Evolutionary conservation across 1,284 basidiomycete genomes (phyloP).

Genomic region (Cystobasidium pallidum): DNA sequence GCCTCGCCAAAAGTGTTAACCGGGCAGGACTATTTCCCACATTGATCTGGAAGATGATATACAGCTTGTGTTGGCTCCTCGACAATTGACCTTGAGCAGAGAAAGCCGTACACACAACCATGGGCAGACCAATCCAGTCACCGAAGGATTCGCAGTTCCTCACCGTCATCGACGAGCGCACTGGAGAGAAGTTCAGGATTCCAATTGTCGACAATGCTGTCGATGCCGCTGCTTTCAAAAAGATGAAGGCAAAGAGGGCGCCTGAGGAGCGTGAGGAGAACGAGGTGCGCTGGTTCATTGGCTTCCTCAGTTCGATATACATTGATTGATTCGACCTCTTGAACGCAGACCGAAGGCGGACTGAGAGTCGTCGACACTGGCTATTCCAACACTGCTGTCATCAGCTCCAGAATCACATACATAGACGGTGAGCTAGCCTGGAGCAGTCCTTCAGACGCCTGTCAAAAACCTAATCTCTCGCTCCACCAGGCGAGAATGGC

Average conservation of each 20-base stretch:
- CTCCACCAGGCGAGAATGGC: constrained; percentile 43
- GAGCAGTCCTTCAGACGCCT: too few relatives aligned
- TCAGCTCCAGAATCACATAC: constrained; percentile 75
- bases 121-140: constrained; percentile 27
- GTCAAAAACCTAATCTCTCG: constrained; percentile 66
- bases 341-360: constrained; percentile 66
- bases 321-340: not conserved
- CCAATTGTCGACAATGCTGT: constrained; percentile 57
- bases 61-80: too few relatives aligned
- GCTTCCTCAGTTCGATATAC: not conserved
- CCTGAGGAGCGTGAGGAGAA: constrained; percentile 74
- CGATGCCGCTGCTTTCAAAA: constrained; percentile 75
- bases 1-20: constrained; percentile 1
- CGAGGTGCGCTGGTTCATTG: constrained; percentile 59
- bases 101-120: too few relatives aligned
- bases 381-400: constrained; percentile 77
- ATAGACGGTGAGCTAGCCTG: constrained; percentile 68
- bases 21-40: not conserved
- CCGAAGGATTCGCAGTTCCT: constrained; percentile 59
- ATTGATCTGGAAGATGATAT: too few relatives aligned
- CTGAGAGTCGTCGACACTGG: constrained; percentile 69
- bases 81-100: too few relatives aligned
- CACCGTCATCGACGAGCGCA: constrained; percentile 78
- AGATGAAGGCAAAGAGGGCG: constrained; percentile 65
- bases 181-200: constrained; percentile 73